phyloP scores from a whole-genome alignment of 768 basidiomycete species.

The Crucibulum laeve region DNA sequence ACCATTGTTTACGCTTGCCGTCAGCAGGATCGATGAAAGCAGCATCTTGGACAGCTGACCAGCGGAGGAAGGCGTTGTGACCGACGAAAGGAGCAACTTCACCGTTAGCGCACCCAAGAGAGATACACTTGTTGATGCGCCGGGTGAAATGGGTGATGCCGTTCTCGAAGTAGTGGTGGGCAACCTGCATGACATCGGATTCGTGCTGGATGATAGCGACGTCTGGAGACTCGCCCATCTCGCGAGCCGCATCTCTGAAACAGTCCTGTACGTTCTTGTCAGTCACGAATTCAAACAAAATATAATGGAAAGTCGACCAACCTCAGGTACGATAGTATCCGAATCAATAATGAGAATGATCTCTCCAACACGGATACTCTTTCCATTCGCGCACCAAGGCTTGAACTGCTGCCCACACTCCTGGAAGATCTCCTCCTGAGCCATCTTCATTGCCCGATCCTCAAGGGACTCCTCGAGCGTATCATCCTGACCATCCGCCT shows the following conservation, averaged over 20 bases:
- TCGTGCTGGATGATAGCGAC: conserved; percentile 90
- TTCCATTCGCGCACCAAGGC: conserved; percentile 76
- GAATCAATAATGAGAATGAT: conserved; percentile 81
- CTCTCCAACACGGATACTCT: conserved; percentile 70
- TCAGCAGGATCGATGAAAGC: conserved; percentile 65
- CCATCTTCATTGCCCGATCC: conserved; percentile 68
- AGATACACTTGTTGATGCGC: conserved; percentile 81
- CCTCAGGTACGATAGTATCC: conserved; percentile 73
- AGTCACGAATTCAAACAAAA: neutral
- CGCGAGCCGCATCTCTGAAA: conserved; percentile 84
- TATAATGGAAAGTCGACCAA: conserved; percentile 11
- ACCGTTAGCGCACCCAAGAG: conserved; percentile 74
- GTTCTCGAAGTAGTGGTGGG: conserved; percentile 86
- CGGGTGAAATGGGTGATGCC: conserved; percentile 87
- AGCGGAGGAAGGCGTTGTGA: conserved; percentile 84
- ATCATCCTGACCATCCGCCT: conserved; percentile 36
- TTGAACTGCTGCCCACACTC: conserved; percentile 51
- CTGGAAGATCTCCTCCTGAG: conserved; percentile 65
- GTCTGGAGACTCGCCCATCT: conserved; percentile 74
- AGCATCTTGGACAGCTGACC: conserved; percentile 85
- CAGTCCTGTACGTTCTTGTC: conserved; percentile 48
- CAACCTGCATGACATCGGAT: conserved; percentile 87
- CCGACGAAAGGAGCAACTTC: conserved; percentile 83
- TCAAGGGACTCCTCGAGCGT: conserved; percentile 52
- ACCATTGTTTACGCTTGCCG: conserved; percentile 66